A percentile compares a stretch with the other conserved stretches of the same genome.
Evolutionary conservation across 202 grass and related monocot species (phyloP).

Genomic region (Alloteropsis angusta): DNA sequence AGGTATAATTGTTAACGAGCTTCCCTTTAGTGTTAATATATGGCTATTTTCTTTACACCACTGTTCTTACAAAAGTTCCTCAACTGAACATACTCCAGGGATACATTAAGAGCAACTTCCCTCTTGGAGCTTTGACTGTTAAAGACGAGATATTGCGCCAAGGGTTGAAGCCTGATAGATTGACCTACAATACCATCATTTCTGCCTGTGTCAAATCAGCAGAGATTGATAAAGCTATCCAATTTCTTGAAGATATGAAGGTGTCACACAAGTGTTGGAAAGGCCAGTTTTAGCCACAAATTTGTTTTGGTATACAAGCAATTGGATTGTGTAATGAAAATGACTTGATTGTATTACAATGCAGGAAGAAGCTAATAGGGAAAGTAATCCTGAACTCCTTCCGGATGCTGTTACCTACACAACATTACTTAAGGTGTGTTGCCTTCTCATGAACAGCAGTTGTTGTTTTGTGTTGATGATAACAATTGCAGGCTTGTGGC

Average conservation of each 20-base stretch:
- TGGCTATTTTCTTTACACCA: not conserved
- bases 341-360: slow-evolving; percentile 27
- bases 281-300: slow-evolving; percentile 87
- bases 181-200: slow-evolving; percentile 91
- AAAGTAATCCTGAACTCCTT: slow-evolving; percentile 47
- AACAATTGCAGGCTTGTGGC: not conserved
- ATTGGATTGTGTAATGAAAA: slow-evolving; percentile 16
- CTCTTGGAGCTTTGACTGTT: slow-evolving; percentile 82
- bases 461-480: not conserved
- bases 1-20: slow-evolving; percentile 41
- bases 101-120: slow-evolving; percentile 72
- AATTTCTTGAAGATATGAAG: slow-evolving; percentile 96
- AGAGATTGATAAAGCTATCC: slow-evolving; percentile 69
- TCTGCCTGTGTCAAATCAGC: slow-evolving; percentile 69
- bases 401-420: slow-evolving; percentile 91
- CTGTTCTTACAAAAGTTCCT: slow-evolving; percentile 3
- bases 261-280: slow-evolving; percentile 79
- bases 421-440: slow-evolving; percentile 70
- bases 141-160: slow-evolving; percentile 79
- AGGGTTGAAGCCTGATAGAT: slow-evolving; percentile 88
- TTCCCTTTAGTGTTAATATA: slow-evolving; percentile 1
- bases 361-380: slow-evolving; percentile 73
- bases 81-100: slow-evolving; percentile 49
- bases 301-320: slow-evolving; percentile 17
- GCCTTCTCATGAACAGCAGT: not conserved